Conservation (phyloP, 2,329 filamentous ascomycete genomes). For the Calonectria honghensis region DNA sequence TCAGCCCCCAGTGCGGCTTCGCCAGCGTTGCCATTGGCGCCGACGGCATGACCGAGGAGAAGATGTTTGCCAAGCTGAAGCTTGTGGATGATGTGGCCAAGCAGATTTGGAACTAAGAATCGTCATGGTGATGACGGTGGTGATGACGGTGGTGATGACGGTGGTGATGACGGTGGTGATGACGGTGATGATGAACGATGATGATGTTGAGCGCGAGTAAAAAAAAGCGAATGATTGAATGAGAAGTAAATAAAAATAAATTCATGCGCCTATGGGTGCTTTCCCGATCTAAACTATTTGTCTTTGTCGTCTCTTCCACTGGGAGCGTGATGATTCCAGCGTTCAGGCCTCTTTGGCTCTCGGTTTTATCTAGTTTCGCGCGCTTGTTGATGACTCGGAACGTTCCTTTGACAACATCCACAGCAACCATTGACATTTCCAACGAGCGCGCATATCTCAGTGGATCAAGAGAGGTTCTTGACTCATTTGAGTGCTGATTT, state of each 20-base stretch:
- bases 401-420: no score
- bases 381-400: no score
- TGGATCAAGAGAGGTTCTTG: no score
- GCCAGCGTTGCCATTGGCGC: slow-evolving; percentile 80
- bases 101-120: slow-evolving; percentile 74
- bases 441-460: no score
- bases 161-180: no score
- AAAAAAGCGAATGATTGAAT: slow-evolving; percentile 21
- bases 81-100: slow-evolving; percentile 80
- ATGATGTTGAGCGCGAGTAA: background rate
- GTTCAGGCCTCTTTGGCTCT: background rate
- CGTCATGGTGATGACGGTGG: background rate
- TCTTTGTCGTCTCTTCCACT: background rate
- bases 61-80: slow-evolving; percentile 82
- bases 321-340: background rate
- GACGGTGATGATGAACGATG: background rate
- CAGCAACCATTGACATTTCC: no score
- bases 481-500: no score
- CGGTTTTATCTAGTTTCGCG: background rate
- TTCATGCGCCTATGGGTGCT: background rate
- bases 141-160: no score
- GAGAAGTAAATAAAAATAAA: slow-evolving; percentile 14
- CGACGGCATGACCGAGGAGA: slow-evolving; percentile 79
- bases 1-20: slow-evolving; percentile 83
- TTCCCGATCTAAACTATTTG: background rate